Base-by-base conservation (phyloP, 1,139 yeast species). In the Nakaseomyces nivariensis region DNA sequence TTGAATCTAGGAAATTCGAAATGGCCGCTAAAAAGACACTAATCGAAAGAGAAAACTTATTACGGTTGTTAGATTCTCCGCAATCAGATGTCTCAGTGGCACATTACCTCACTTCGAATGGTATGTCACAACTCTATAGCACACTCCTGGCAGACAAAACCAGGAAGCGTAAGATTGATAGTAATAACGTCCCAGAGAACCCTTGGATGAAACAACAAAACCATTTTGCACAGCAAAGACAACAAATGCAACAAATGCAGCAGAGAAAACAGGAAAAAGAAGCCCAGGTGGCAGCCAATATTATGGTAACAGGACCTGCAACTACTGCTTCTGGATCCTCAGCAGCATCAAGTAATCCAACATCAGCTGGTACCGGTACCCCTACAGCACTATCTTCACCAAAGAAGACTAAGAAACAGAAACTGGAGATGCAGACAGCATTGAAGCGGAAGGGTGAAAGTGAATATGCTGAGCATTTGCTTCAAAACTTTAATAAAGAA, bases 1-100 rank as follows among this genome's bases (percentile, higher is more conserved):
- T 90, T 45, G 98, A 92, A 64, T 95, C 97, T 1, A 79, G 96
- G 51, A 80, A 95, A 56, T 86, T 92, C 55, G 98, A 92, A 62
- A 78, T 90, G 51, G 89, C 96, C 1, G 96, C 97, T 0, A 90
- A 88, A 70, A 85, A 87, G 63, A 85, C 92, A 77, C 76, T 90
- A 51, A 71, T 75, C 48, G 98, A 92, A 66, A 76, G 98, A 58
- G 83, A 89, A 2, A 84, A 87, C 50, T 70, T 94, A 42, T 72
- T 92, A 49, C 79, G 86, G 11, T 71, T 89, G 37, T 72, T 92
- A 51, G 98, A 94, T 62, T 84, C 96, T 1, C 98, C 98, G 1
- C 61, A 62, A 38, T 58, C 67, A 9, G 90, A 84, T 60, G 75
- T 90, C 2, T 76, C 89, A 0, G 88, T 85, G 34, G 76, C 88